A percentile compares a stretch with the other conserved stretches of the same genome.
phyloP scores from a whole-genome alignment of 257 asterid genomes.

The Ophiorrhiza pumila region DNA sequence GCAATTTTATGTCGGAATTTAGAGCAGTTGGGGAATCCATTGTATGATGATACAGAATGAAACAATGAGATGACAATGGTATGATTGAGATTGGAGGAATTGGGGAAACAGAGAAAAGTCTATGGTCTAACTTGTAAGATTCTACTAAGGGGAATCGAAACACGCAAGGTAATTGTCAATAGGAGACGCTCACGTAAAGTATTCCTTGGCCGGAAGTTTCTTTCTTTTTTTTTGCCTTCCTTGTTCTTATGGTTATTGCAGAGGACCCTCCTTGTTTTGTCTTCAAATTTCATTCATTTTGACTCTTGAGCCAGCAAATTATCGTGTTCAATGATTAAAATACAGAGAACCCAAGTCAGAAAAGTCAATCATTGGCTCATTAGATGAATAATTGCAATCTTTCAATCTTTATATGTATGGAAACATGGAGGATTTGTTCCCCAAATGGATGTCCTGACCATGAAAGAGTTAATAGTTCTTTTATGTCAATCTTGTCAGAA shows the following conservation, averaged over 20 bases:
- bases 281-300: neutral
- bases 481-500: neutral
- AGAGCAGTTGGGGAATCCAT: too few relatives aligned
- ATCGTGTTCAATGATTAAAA: neutral
- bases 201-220: conserved; percentile 5
- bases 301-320: neutral
- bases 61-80: too few relatives aligned
- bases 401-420: too few relatives aligned
- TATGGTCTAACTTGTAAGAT: conserved; percentile 1
- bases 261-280: neutral
- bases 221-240: neutral
- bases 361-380: neutral
- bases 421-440: too few relatives aligned
- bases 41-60: too few relatives aligned
- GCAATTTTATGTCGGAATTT: too few relatives aligned
- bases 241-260: neutral
- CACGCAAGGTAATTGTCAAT: conserved; percentile 22
- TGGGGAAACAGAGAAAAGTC: neutral
- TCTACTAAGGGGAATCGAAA: neutral
- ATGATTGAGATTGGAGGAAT: neutral
- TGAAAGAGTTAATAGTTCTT: too few relatives aligned
- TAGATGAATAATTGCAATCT: too few relatives aligned
- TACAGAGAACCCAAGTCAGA: neutral
- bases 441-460: too few relatives aligned
- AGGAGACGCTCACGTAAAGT: conserved; percentile 15